Percentiles rank a stretch among this genome's conserved stretches.
These are phyloP conservation scores for Stephania japonica DNA, from an alignment of 164 flowering plant genomes.

Conservation along the genomic window DNA sequence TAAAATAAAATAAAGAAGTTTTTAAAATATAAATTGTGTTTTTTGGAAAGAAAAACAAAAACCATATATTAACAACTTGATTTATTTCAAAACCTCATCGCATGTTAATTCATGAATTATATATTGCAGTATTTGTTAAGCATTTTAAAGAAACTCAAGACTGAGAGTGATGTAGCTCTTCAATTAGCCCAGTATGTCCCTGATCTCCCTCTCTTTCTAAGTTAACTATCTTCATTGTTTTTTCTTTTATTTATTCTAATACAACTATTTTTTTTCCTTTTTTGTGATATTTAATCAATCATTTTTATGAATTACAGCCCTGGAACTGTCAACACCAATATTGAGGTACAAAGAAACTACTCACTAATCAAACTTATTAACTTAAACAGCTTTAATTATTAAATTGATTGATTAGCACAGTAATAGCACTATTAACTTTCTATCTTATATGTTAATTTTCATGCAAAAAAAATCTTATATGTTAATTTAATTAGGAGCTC, in stretches of 20 bases:
- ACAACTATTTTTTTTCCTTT: not conserved
- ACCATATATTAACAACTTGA: too few relatives aligned
- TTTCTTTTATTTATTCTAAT: not conserved
- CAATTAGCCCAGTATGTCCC: conserved; percentile 38
- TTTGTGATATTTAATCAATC: not conserved
- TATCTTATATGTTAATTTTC: too few relatives aligned
- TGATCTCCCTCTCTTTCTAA: not conserved
- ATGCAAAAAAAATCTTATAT: too few relatives aligned
- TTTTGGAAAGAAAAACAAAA: too few relatives aligned
- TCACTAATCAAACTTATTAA: not conserved
- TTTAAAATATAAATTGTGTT: too few relatives aligned
- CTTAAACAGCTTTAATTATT: not conserved
- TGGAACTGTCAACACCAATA: conserved; percentile 27
- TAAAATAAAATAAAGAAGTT: too few relatives aligned
- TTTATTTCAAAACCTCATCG: not conserved
- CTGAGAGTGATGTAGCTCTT: conserved; percentile 42
- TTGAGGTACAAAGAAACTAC: conserved; percentile 26
- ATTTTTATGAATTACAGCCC: conserved; percentile 25
- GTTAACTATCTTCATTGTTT: not conserved
- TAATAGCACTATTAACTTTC: not conserved
- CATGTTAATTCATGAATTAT: conserved; percentile 10
- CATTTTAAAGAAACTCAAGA: conserved; percentile 42
- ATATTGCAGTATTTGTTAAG: conserved; percentile 40
- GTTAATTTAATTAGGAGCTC: conserved; percentile 28
- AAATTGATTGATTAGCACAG: not conserved